Percentiles rank a stretch among this genome's conserved stretches.
These are phyloP conservation scores for Citrus mangshanensis DNA, from an alignment of 345 rosid species.

Conservation along the genomic window DNA sequence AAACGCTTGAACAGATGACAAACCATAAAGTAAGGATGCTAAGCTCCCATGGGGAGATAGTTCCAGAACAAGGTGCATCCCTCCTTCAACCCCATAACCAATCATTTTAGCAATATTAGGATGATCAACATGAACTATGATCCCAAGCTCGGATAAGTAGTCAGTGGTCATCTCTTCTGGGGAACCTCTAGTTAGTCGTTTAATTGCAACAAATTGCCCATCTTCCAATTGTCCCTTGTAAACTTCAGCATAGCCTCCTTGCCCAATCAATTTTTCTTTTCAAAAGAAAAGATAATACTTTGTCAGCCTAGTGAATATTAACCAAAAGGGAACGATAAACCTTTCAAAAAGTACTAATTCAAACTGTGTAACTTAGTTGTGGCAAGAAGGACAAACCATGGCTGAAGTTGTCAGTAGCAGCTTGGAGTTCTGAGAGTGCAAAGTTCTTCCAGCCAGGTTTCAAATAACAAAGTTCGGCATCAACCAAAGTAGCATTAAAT, in stretches of 20 bases:
- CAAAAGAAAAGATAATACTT: not conserved
- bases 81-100: conserved; percentile 91
- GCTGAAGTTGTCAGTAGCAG: conserved; percentile 71
- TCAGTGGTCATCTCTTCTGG: conserved; percentile 63
- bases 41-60: conserved; percentile 85
- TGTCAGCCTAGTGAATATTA: not conserved
- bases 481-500: conserved; percentile 36
- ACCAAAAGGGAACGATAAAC: not conserved
- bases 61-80: conserved; percentile 89
- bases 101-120: conserved; percentile 76
- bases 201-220: conserved; percentile 70
- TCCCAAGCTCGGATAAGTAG: conserved; percentile 81
- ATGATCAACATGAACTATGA: conserved; percentile 95
- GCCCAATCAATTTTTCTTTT: conserved; percentile 75
- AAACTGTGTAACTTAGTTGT: not conserved
- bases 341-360: not conserved
- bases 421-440: conserved; percentile 55
- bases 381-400: conserved; percentile 41
- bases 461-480: conserved; percentile 55
- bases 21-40: conserved; percentile 80
- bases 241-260: conserved; percentile 96
- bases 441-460: conserved; percentile 80
- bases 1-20: conserved; percentile 4
- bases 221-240: conserved; percentile 59
- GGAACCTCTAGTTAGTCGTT: conserved; percentile 62